These are phyloP conservation scores for Erodium moschatum DNA, from an alignment of 441 rosid genomes.

Conservation along the genomic window DNA sequence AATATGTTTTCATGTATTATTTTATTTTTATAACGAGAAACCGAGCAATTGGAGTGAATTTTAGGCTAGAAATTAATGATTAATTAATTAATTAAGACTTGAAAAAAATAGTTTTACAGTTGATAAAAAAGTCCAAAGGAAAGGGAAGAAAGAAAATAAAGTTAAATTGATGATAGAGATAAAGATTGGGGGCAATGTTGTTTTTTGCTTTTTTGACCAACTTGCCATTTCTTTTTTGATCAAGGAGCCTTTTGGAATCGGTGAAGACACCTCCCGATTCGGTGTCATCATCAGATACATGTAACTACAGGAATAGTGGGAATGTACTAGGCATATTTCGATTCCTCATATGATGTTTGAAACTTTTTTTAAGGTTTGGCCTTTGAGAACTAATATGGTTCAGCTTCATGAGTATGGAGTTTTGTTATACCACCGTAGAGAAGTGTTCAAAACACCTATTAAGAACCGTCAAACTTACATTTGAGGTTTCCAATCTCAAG, in stretches of 20 bases:
- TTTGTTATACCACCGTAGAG: too few relatives aligned
- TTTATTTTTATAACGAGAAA: too few relatives aligned
- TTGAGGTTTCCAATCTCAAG: too few relatives aligned
- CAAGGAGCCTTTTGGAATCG: neutral
- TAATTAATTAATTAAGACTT: too few relatives aligned
- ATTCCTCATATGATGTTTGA: neutral
- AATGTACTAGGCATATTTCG: neutral
- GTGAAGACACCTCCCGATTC: neutral
- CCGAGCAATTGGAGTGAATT: too few relatives aligned
- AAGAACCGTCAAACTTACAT: too few relatives aligned
- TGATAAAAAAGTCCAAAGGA: too few relatives aligned
- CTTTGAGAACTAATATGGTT: neutral
- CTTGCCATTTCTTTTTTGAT: neutral
- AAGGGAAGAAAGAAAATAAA: neutral
- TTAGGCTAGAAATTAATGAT: too few relatives aligned
- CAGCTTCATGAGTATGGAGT: neutral
- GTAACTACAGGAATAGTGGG: neutral
- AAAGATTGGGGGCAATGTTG: neutral
- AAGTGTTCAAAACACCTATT: too few relatives aligned
- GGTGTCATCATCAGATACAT: neutral
- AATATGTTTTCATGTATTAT: too few relatives aligned
- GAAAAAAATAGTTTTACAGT: too few relatives aligned
- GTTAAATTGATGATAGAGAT: neutral
- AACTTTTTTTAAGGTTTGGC: neutral
- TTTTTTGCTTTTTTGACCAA: neutral